Percentiles rank a stretch among this genome's conserved stretches.
phyloP scores from a whole-genome alignment of 106 monocot species.

The Dendrobium huoshanense region DNA sequence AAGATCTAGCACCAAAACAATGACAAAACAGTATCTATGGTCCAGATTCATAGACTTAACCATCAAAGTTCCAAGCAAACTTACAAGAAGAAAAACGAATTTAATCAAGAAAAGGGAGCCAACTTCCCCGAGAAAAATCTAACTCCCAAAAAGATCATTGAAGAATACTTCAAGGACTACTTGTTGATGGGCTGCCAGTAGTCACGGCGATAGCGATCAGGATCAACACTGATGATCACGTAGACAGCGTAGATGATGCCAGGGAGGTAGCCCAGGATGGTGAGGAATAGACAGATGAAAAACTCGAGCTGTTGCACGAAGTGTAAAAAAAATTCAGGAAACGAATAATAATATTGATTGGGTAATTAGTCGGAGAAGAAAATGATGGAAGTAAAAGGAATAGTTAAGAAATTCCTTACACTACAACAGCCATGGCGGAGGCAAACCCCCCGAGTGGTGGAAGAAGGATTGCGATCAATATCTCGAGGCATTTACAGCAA shows the following conservation, averaged over 20 bases:
- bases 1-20: no score
- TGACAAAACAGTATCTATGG: no score
- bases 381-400: neutral
- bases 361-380: neutral
- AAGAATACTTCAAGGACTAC: neutral
- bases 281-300: conserved; percentile 43
- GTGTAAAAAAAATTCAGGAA: neutral
- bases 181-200: conserved; percentile 16
- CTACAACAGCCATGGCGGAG: conserved; percentile 60
- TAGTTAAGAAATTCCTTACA: conserved; percentile 11
- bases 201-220: conserved; percentile 18
- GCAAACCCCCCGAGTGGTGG: conserved; percentile 55
- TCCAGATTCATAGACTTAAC: no score
- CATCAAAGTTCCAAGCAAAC: no score
- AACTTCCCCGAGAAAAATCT: neutral
- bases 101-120: neutral
- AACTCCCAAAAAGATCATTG: neutral
- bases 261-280: conserved; percentile 32
- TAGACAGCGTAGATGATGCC: conserved; percentile 53
- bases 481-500: conserved; percentile 41
- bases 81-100: neutral
- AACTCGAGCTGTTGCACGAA: conserved; percentile 26
- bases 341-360: neutral
- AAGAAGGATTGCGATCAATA: conserved; percentile 43
- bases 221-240: conserved; percentile 29